phyloP scores from a whole-genome alignment of 352 stramenopile genomes.

The Lagenidium sp. region DNA sequence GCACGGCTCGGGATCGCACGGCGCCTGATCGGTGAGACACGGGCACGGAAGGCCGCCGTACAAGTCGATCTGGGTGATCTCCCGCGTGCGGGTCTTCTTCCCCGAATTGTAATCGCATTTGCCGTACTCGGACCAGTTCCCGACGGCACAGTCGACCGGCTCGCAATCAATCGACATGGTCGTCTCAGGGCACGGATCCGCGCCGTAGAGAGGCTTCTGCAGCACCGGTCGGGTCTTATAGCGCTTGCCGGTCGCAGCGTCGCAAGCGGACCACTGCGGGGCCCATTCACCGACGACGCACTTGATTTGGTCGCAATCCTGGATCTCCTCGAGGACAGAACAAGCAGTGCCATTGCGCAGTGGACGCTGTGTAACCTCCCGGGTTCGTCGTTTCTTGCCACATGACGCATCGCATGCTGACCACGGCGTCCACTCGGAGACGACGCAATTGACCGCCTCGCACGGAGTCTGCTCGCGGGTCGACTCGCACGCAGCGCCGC shows the following conservation, averaged over 20 bases:
- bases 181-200: constrained; percentile 19
- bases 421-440: constrained; percentile 29
- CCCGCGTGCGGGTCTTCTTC: constrained; percentile 27
- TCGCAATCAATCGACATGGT: constrained; percentile 28
- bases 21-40: constrained; percentile 18
- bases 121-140: constrained; percentile 29
- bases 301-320: constrained; percentile 5
- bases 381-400: constrained; percentile 23
- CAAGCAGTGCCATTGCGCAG: constrained; percentile 4
- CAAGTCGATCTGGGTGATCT: constrained; percentile 27
- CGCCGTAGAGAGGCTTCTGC: constrained; percentile 30
- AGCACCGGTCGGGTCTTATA: constrained; percentile 30
- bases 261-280: constrained; percentile 7
- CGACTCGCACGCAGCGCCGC: constrained; percentile 1
- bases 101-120: constrained; percentile 11
- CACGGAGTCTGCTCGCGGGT: constrained; percentile 1
- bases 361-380: constrained; percentile 8
- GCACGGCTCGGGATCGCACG: constrained; percentile 41
- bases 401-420: constrained; percentile 33
- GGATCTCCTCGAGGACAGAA: constrained; percentile 4
- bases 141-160: constrained; percentile 39
- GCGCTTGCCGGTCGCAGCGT: constrained; percentile 10
- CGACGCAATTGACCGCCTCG: constrained; percentile 33
- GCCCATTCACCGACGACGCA: constrained; percentile 11
- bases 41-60: constrained; percentile 46